Evolutionary conservation across 2,329 filamentous ascomycete genomes (phyloP).

Genomic region (Neofusicoccum parvum): DNA sequence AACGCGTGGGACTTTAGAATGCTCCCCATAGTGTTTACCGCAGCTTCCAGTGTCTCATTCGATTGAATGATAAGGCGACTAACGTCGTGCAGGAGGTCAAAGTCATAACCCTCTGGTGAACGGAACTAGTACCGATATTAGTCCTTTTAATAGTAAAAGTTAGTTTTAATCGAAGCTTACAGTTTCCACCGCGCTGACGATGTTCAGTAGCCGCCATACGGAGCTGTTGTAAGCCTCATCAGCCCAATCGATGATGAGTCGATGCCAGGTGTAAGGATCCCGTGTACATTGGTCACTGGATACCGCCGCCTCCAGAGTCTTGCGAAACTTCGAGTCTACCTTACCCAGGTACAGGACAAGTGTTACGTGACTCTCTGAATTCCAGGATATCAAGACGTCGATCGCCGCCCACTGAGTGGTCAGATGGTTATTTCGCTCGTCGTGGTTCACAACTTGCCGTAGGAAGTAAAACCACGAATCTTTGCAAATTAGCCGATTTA

Average conservation of each 20-base stretch:
- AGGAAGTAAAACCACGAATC: not conserved
- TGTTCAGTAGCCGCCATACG: no score
- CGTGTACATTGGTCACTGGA: no score
- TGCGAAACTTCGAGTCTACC: no score
- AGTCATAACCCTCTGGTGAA: not conserved
- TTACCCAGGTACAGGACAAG: no score
- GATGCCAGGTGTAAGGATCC: no score
- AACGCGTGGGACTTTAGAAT: not conserved
- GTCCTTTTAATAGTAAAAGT: not conserved
- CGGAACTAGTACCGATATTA: not conserved
- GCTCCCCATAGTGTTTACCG: slow-evolving; percentile 15
- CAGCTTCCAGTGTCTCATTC: slow-evolving; percentile 22
- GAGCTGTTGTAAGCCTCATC: no score
- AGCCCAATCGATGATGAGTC: no score
- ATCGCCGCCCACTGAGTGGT: no score
- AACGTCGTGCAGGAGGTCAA: slow-evolving; percentile 18
- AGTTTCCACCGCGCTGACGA: not conserved
- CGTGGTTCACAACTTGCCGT: not conserved
- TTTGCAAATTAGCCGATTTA: not conserved
- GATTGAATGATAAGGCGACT: slow-evolving; percentile 18
- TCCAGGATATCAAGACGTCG: no score
- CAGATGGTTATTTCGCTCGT: no score
- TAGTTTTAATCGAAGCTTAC: not conserved
- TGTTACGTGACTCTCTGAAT: no score
- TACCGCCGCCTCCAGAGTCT: no score